Conservation (phyloP, 352 stramenopile genomes). For the Phytophthora europaea region DNA sequence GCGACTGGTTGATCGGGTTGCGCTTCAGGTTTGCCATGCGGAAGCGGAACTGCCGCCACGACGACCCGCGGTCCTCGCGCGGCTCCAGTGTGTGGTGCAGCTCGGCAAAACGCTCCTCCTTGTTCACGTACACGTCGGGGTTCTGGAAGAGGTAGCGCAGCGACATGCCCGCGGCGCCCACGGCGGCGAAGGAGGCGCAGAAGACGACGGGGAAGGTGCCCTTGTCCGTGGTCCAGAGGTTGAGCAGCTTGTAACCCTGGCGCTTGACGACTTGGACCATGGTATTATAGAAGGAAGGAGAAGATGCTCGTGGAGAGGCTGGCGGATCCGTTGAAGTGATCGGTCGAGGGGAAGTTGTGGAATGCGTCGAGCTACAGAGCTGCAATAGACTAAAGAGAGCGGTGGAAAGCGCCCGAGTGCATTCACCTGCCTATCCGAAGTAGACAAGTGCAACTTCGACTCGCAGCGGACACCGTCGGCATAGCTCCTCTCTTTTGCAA, state of each 20-base stretch:
- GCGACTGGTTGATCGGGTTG: conserved; percentile 37
- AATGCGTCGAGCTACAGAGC: background rate
- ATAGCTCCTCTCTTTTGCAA: background rate
- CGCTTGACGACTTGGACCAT: conserved; percentile 29
- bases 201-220: conserved; percentile 73
- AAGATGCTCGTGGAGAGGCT: background rate
- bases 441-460: background rate
- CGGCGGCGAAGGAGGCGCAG: conserved; percentile 46
- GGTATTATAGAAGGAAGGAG: background rate
- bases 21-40: conserved; percentile 68
- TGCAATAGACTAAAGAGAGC: background rate
- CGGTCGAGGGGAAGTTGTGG: background rate
- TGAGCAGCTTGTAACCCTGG: conserved; percentile 43
- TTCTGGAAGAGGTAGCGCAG: conserved; percentile 62
- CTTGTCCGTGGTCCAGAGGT: conserved; percentile 73
- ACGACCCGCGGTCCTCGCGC: conserved; percentile 45
- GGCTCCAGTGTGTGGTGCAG: conserved; percentile 50
- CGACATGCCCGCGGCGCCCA: conserved; percentile 42
- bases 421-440: background rate
- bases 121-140: conserved; percentile 77
- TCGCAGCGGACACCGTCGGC: too few relatives aligned
- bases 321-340: background rate
- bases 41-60: conserved; percentile 76
- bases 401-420: background rate
- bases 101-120: conserved; percentile 55